These are phyloP conservation scores for Metarhizium guizhouense DNA, from an alignment of 2,329 filamentous ascomycete genomes.

Conservation along the genomic window DNA sequence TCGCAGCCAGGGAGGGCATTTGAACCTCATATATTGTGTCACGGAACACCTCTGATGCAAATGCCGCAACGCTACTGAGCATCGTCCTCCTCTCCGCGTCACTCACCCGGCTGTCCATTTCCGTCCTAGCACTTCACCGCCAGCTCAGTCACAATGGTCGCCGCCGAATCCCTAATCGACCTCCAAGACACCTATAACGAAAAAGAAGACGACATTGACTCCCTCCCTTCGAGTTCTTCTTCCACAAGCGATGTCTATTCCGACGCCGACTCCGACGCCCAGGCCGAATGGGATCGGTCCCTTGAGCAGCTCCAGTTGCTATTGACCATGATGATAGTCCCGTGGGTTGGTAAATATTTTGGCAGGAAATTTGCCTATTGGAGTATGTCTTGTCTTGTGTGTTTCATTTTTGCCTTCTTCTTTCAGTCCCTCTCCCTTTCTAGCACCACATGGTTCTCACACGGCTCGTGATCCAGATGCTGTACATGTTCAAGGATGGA, in stretches of 20 bases:
- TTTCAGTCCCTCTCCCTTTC: background rate
- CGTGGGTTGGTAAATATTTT: constrained; percentile 90
- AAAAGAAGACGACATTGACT: constrained; percentile 49
- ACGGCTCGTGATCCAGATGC: background rate
- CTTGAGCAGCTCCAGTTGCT: constrained; percentile 89
- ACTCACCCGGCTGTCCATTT: background rate
- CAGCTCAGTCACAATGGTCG: constrained; percentile 17
- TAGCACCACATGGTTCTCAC: background rate
- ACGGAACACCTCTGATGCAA: background rate
- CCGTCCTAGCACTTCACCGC: background rate
- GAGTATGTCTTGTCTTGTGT: constrained; percentile 47
- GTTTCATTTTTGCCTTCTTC: background rate
- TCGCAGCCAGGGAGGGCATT: background rate
- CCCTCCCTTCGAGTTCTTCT: constrained; percentile 47
- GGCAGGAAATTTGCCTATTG: constrained; percentile 93
- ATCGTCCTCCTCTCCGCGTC: background rate
- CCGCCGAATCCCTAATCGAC: constrained; percentile 39
- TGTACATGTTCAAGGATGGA: background rate
- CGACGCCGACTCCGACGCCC: constrained; percentile 70
- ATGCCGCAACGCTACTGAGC: background rate
- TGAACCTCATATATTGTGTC: background rate
- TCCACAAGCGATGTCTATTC: constrained; percentile 47
- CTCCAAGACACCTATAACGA: constrained; percentile 42
- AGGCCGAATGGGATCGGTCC: constrained; percentile 90
- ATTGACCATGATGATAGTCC: constrained; percentile 88